Evolutionary conservation across 495 filamentous ascomycete species (phyloP).

Genomic region (Daldinia bambusicola): DNA sequence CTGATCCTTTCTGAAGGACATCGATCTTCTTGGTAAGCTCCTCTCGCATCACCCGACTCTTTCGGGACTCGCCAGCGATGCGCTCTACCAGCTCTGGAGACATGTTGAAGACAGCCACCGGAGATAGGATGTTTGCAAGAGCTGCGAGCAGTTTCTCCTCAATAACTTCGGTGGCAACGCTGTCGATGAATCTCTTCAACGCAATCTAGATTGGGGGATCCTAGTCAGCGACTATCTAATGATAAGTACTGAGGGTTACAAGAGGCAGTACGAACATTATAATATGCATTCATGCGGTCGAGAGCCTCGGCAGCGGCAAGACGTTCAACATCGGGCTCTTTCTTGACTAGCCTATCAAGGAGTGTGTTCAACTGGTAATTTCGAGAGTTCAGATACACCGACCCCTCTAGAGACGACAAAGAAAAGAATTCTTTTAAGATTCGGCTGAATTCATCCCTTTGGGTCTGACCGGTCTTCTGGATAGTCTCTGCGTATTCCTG

Average conservation of each 20-base stretch:
- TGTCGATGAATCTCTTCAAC: slow-evolving; percentile 69
- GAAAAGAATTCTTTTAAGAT: slow-evolving; percentile 43
- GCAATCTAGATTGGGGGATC: slow-evolving; percentile 60
- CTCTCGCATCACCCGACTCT: slow-evolving; percentile 58
- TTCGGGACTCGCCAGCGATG: slow-evolving; percentile 67
- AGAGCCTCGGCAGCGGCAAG: slow-evolving; percentile 58
- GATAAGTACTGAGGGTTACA: background rate
- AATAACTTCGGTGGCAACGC: slow-evolving; percentile 67
- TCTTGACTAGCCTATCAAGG: slow-evolving; percentile 38
- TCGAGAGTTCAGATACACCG: background rate
- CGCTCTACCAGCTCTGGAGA: slow-evolving; percentile 55
- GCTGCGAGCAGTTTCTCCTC: slow-evolving; percentile 66
- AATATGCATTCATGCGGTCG: slow-evolving; percentile 63
- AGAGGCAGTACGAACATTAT: slow-evolving; percentile 53
- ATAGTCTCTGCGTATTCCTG: slow-evolving; percentile 62
- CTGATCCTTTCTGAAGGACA: slow-evolving; percentile 59
- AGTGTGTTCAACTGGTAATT: slow-evolving; percentile 41
- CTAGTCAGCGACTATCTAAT: slow-evolving; percentile 23
- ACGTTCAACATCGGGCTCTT: slow-evolving; percentile 53
- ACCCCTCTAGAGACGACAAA: background rate
- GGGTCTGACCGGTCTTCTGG: slow-evolving; percentile 49
- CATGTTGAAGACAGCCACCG: slow-evolving; percentile 40
- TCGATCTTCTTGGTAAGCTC: slow-evolving; percentile 62
- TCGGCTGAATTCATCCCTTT: slow-evolving; percentile 23
- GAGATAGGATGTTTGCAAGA: slow-evolving; percentile 54